Percentiles rank a stretch among this genome's conserved stretches.
These are phyloP conservation scores for Gypsophila paniculata DNA, from an alignment of 179 eudicot genomes.

Conservation along the genomic window DNA sequence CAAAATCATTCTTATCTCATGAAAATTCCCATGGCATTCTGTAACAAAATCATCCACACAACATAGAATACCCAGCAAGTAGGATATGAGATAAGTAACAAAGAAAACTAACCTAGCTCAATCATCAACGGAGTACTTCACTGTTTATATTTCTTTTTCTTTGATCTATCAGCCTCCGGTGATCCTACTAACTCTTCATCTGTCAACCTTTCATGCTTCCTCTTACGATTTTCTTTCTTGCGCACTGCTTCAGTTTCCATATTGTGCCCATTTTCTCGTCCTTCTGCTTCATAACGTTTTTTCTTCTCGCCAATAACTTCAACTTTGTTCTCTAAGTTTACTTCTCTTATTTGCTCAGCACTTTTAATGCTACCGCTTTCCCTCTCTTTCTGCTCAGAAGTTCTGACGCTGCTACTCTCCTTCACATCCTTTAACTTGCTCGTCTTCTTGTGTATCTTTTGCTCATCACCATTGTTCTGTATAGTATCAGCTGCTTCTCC, in stretches of 20 bases:
- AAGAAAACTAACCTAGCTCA: too few species aligned
- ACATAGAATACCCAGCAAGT: too few species aligned
- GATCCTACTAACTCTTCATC: conserved; percentile 24
- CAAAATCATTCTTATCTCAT: too few species aligned
- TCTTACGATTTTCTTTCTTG: conserved; percentile 32
- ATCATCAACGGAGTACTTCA: too few species aligned
- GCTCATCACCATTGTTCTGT: conserved; percentile 5
- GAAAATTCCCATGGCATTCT: too few species aligned
- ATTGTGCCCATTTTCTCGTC: conserved; percentile 14
- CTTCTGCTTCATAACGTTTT: conserved; percentile 17
- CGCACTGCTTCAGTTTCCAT: conserved; percentile 15
- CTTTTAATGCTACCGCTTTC: too few species aligned
- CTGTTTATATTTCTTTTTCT: conserved; percentile 31
- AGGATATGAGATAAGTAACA: too few species aligned
- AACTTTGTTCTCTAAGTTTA: background rate
- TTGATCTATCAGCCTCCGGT: conserved; percentile 31
- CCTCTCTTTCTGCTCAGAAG: background rate
- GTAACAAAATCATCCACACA: too few species aligned
- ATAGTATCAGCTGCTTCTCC: background rate
- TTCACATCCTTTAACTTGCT: conserved; percentile 8
- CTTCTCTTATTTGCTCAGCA: too few species aligned
- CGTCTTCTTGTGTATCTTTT: conserved; percentile 24
- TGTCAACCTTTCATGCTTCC: conserved; percentile 28
- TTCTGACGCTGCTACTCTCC: background rate
- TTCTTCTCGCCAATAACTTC: conserved; percentile 15